Evolutionary conservation across 2,329 filamentous ascomycete genomes (phyloP).

Genomic region (Colletotrichum tofieldiae): DNA sequence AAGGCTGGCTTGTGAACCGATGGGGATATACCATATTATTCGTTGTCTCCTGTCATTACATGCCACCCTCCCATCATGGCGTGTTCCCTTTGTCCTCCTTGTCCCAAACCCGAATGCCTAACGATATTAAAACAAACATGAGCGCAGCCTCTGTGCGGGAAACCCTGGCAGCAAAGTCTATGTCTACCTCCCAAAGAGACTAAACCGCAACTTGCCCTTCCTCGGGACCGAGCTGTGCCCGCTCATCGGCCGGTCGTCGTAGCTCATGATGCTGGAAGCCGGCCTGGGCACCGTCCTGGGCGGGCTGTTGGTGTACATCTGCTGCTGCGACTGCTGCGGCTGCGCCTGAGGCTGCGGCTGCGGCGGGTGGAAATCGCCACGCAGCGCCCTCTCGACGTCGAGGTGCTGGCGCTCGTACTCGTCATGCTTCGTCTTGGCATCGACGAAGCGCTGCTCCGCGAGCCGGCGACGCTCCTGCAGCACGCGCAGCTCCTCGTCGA

Average conservation of each 20-base stretch:
- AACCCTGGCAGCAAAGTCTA: not conserved
- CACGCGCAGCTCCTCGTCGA: constrained; percentile 60
- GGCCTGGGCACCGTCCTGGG: constrained; percentile 29
- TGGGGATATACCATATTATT: constrained; percentile 5
- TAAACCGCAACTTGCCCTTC: constrained; percentile 42
- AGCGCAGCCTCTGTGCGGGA: not conserved
- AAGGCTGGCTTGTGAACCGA: not conserved
- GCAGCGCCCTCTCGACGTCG: constrained; percentile 59
- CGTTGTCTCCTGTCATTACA: constrained; percentile 7
- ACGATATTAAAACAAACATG: constrained; percentile 1
- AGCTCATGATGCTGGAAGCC: constrained; percentile 41
- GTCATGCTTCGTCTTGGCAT: constrained; percentile 61
- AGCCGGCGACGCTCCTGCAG: constrained; percentile 59
- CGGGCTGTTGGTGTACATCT: constrained; percentile 37
- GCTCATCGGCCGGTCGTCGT: constrained; percentile 41
- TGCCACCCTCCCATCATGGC: not conserved
- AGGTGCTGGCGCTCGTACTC: constrained; percentile 60
- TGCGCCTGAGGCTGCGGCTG: constrained; percentile 18
- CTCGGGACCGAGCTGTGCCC: constrained; percentile 32
- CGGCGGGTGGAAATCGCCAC: constrained; percentile 52
- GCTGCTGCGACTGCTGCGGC: constrained; percentile 31
- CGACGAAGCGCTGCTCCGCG: constrained; percentile 59
- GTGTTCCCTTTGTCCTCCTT: not conserved
- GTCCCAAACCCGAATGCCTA: not conserved
- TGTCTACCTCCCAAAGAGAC: constrained; percentile 42